Evolutionary conservation across 139 green algal species (phyloP).

Genomic region (Coccomyxa sp.): DNA sequence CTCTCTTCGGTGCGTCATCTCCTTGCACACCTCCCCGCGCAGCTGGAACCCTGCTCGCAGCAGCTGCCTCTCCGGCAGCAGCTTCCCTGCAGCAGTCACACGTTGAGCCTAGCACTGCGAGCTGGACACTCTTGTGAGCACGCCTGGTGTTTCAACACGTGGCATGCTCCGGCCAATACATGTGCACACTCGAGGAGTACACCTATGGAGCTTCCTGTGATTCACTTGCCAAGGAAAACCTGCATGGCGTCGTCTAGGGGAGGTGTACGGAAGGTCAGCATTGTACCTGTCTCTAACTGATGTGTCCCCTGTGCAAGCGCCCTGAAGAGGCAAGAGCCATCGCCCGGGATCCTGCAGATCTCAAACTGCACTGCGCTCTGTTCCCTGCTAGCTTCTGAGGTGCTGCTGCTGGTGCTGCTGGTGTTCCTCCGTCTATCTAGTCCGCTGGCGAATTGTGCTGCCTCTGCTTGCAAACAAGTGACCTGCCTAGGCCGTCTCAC

Average conservation of each 20-base stretch:
- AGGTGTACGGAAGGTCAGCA: no score
- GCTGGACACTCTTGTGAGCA: not conserved
- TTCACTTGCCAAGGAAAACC: no score
- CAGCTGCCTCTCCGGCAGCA: not conserved
- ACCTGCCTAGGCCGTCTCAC: no score
- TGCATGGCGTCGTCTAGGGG: no score
- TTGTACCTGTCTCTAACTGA: not conserved
- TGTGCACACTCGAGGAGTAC: no score
- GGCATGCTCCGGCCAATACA: no score
- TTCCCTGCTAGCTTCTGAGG: no score
- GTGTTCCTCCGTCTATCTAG: no score
- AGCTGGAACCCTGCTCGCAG: not conserved
- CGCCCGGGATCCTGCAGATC: not conserved
- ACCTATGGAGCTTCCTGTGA: no score
- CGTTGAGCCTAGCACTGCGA: not conserved
- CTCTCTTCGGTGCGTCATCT: not conserved
- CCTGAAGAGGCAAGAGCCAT: not conserved
- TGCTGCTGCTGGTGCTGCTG: no score
- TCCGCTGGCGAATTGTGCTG: no score
- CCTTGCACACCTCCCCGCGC: not conserved
- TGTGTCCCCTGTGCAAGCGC: not conserved
- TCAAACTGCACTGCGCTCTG: not conserved
- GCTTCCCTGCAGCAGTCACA: not conserved
- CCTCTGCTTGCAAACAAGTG: no score
- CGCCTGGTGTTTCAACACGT: not conserved